phyloP scores from a whole-genome alignment of 73 alveolate species.

The Uronychia setigera region DNA sequence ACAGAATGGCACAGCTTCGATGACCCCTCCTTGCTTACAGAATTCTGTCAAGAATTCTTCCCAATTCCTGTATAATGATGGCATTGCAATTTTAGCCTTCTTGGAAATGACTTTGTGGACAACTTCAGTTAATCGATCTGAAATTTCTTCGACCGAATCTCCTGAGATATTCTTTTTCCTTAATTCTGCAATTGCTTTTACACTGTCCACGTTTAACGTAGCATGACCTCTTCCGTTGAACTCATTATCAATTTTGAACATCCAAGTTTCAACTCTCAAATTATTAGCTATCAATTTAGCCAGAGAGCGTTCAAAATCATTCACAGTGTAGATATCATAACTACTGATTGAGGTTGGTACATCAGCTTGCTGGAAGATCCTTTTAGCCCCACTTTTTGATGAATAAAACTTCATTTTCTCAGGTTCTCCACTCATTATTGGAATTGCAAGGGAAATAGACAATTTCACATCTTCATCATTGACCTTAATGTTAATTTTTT shows the following conservation, averaged over 20 bases:
- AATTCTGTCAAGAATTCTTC: constrained; percentile 61
- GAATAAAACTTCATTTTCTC: constrained; percentile 49
- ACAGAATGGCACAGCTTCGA: constrained; percentile 77
- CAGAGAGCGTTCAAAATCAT: constrained; percentile 60
- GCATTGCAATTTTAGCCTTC: constrained; percentile 61
- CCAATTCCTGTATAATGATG: constrained; percentile 65
- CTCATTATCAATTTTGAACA: constrained; percentile 74
- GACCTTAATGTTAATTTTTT: constrained; percentile 23
- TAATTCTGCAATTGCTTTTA: constrained; percentile 53
- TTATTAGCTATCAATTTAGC: constrained; percentile 61
- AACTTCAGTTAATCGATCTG: constrained; percentile 55
- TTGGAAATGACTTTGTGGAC: constrained; percentile 50
- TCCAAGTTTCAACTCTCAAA: constrained; percentile 60
- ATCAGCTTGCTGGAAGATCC: constrained; percentile 68
- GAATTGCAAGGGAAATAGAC: constrained; percentile 66
- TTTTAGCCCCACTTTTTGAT: constrained; percentile 66
- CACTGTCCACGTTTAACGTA: constrained; percentile 53
- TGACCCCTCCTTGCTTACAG: constrained; percentile 66
- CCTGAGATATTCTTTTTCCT: constrained; percentile 65
- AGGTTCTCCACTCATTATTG: constrained; percentile 67
- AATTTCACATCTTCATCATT: constrained; percentile 58
- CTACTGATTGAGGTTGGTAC: constrained; percentile 67
- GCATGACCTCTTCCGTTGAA: constrained; percentile 81
- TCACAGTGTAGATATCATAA: constrained; percentile 59
- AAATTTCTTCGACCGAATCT: constrained; percentile 71